Percentiles rank a stretch among this genome's conserved stretches.
phyloP scores from a whole-genome alignment of 805 yeast species.

The Yamadazyma insecticola region DNA sequence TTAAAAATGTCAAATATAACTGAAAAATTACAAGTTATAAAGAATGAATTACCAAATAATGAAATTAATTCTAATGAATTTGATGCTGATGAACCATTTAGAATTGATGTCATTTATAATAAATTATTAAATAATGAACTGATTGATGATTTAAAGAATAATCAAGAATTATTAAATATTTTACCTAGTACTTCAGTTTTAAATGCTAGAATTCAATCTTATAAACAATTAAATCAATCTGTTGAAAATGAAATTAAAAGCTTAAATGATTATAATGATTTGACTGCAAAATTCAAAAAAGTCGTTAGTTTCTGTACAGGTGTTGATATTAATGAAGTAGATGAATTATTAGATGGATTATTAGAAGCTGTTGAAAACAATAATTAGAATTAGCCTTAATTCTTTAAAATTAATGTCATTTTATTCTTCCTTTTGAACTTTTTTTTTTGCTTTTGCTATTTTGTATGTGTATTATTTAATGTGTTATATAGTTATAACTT shows the following conservation, averaged over 20 bases:
- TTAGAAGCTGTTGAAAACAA: constrained; percentile 78
- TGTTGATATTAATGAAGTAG: constrained; percentile 76
- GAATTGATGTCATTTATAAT: constrained; percentile 56
- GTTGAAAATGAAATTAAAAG: constrained; percentile 49
- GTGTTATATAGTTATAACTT: too few relatives aligned
- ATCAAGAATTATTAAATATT: constrained; percentile 20
- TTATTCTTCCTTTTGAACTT: too few relatives aligned
- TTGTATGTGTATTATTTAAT: too few relatives aligned
- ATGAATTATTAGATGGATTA: constrained; percentile 74
- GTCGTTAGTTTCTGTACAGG: constrained; percentile 90
- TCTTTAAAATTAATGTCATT: too few relatives aligned
- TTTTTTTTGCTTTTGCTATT: too few relatives aligned
- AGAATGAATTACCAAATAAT: constrained; percentile 31
- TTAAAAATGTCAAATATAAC: constrained; percentile 38
- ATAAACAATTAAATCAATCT: constrained; percentile 60
- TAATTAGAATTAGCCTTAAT: not conserved
- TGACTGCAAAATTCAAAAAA: constrained; percentile 67
- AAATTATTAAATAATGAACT: constrained; percentile 34
- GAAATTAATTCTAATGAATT: constrained; percentile 35
- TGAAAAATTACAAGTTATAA: constrained; percentile 28
- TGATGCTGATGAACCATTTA: constrained; percentile 91
- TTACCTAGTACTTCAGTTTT: constrained; percentile 49
- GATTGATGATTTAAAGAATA: constrained; percentile 18
- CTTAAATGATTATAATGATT: constrained; percentile 41
- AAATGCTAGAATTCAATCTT: constrained; percentile 78